Evolutionary conservation across 75 land plant genomes (phyloP), one percentile per base, ranked within the genome.

Genomic region (Pinus albicaulis): DNA sequence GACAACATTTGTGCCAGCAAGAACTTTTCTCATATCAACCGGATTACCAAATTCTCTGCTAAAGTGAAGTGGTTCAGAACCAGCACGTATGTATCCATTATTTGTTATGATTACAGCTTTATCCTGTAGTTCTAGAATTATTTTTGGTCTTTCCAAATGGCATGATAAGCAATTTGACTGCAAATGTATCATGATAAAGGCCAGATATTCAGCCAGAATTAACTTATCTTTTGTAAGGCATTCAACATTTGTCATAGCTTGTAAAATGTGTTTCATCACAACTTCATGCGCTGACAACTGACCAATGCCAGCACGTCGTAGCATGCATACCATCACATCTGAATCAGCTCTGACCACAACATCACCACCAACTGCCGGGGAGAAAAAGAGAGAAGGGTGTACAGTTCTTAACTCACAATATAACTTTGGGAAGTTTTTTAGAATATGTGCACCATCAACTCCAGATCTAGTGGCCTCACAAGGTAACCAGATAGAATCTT

Each of bases 401-500:
- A 93, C 96, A 68, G 78, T 89, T 28, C 94, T 78, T 68, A 96
- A 79, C 59, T 88, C 86, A 15, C 82, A 71, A 81, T 82, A 87
- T 15, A 96, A 82, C 20, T 71, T 22, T 0, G 90, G 87, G 56
- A 93, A 90, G 59, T 68, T 74, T 44, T 79, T 71, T 13, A 74
- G 26, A n/a, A 77, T 34, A 36, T 59, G 74, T 26, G 80, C 81
- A 61, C 74, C 59, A 62, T 85, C 92, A 73, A 55, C 41, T 1
- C 75, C 80, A 76, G 34, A 17, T n/a, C 68, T 73, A 15, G 38
- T 56, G 62, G 57, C 53, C 64, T 88, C 91, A 83, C 81, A 81
- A 55, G 90, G 86, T 58, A 96, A 81, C 97, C 99, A 92, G 61
- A 93, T 86, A 22, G 87, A 83, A 24, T 94, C 99, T 73, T 96